Base-by-base conservation (phyloP, 2,329 filamentous ascomycete genomes). In the Alternaria burnsii region DNA sequence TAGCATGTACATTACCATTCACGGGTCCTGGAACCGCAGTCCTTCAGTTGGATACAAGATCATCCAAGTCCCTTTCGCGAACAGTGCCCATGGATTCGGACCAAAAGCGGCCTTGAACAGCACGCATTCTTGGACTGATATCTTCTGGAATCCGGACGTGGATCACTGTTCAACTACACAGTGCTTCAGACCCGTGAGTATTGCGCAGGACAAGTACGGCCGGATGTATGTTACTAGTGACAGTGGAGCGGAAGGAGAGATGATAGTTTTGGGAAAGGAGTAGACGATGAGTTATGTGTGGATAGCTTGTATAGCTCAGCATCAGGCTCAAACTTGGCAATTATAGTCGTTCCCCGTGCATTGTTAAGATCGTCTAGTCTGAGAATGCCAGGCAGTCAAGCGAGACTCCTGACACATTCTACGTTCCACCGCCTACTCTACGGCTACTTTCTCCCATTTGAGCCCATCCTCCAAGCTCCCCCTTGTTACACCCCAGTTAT, bases 401-500 rank as follows among this genome's bases (percentile, higher is more conserved):
- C 32, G 18, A 38, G 16, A 40, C n/a, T 5, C 11, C 40, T 22
- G 3, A 14, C 18, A 12, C 18, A 41, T 22, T 10, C 7, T 12
- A 22, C 10, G 6, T 41, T 7, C 4, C 46, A 6, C 12, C 6
- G 9, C 3, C 32, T 56, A 59, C 38, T 59, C 52, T 10, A 59
- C 44, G 24, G 40, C 52, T 20, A 62, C 69, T 42, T 58, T 72
- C 56, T 66, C 66, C 63, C 76, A 83, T 52, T 77, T 71, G 67
- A 81, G 71, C 5, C 79, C 79, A 16, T 76, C 74, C 52, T 76
- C 76, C 61, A 84, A 72, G 62, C 81, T 77, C 2, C 79, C 80
- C 66, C 74, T 78, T 66, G 77, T 78, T 14, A 79, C 79, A 61
- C 76, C 77, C 71, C 79, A 79, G 10, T 78, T 75, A 69, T 84